These are phyloP conservation scores for Ustilago lituana DNA, from an alignment of 1,284 basidiomycete species.

Conservation along the genomic window DNA sequence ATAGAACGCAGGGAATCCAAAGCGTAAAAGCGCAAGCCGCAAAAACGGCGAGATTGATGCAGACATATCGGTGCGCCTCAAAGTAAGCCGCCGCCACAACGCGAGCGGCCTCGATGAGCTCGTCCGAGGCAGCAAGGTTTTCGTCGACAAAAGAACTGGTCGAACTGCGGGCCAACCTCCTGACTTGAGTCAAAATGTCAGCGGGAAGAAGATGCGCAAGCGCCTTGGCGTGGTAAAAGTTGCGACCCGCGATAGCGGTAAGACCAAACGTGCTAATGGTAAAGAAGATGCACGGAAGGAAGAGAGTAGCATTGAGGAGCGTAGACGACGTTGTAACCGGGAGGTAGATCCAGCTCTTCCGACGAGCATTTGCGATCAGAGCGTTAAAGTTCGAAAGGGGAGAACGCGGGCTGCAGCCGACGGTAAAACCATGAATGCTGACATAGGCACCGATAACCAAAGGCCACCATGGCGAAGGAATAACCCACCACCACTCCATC, in stretches of 20 bases:
- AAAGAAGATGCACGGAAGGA: slow-evolving; percentile 13
- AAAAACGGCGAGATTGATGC: slow-evolving; percentile 13
- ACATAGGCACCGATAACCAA: slow-evolving; percentile 11
- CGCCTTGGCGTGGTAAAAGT: slow-evolving; percentile 8
- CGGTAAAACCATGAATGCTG: slow-evolving; percentile 22
- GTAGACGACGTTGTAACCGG: slow-evolving; percentile 1
- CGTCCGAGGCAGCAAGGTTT: slow-evolving; percentile 9
- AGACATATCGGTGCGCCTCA: slow-evolving; percentile 6
- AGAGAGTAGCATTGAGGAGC: slow-evolving; percentile 6
- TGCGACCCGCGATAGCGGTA: not conserved
- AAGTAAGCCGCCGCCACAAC: not conserved
- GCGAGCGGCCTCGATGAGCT: slow-evolving; percentile 10
- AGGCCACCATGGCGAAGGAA: slow-evolving; percentile 32
- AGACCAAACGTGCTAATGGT: slow-evolving; percentile 3
- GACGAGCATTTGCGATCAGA: not conserved
- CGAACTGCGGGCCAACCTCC: too few relatives aligned
- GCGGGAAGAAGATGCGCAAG: slow-evolving; percentile 3
- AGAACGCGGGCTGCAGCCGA: slow-evolving; percentile 19
- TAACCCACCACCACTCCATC: slow-evolving; percentile 25
- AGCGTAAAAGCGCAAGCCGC: not conserved
- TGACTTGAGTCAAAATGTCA: not conserved
- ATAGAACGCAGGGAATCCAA: not conserved
- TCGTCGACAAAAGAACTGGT: not conserved
- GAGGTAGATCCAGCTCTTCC: slow-evolving; percentile 13
- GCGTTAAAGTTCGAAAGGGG: slow-evolving; percentile 1